Base-by-base conservation (phyloP, 208 protist species). In the Trypanosoma platydactyli region DNA sequence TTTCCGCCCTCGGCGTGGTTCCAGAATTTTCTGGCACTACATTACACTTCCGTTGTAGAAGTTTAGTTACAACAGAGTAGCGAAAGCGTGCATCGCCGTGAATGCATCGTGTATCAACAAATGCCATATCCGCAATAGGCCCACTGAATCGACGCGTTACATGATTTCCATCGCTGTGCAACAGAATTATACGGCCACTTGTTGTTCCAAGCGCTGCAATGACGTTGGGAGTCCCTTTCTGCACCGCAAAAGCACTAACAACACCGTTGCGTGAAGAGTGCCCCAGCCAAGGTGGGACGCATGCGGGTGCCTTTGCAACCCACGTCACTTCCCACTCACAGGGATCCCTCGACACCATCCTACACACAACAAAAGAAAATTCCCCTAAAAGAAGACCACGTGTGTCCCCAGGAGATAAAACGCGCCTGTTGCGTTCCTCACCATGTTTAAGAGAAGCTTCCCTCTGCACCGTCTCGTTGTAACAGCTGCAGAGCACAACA, bases 111-210 rank as follows among this genome's bases (percentile, higher is more conserved):
- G 73, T 84, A 55, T 71, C 61, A 22, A 84, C 80, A 74, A 95
- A 92, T 12, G 68, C 60, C 13, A 83, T 33, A 67, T 95, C 89
- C 6, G 80, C 77, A 52, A 95, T 80, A 13, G 89, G 89, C 6
- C 89, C 89, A 18, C 77, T 73, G 24, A 88, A 74, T 5, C 79
- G 84, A 16, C 77, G 72, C 20, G 80, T 70, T 11, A 79, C 49
- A 18, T 71, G 75, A 15, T 40, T 46, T 22, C 71, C 63, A 27
- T 68, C 61, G 1, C 22, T 25, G 22, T 62, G 50, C 9, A 94
- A 53, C 30, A 92, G 30, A 55, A 79, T 66, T 3, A 94, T 48
- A 15, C 77, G 76, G 0, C 89, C 89, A 52, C 88, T 83, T 12
- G 73, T 84, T 5, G 79, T 84, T 50, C 88, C 88, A 24, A 80